Evolutionary conservation across 106 monocot genomes (phyloP).

Genomic region (Allium cepa): DNA sequence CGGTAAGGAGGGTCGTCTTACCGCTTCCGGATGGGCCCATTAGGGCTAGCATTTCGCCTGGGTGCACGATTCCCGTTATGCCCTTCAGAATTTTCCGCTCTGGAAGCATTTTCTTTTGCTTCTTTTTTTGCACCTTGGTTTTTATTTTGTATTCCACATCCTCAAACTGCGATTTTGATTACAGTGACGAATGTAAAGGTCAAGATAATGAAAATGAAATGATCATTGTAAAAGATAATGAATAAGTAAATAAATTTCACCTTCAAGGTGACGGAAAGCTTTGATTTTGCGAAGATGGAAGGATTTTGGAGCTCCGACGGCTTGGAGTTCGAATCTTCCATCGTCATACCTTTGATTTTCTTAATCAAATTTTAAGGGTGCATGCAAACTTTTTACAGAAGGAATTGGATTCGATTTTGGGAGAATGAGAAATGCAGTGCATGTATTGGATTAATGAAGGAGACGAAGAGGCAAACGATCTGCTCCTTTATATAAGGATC

Average conservation of each 20-base stretch:
- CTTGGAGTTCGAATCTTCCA: no score
- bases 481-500: no score
- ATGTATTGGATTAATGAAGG: no score
- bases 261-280: not conserved
- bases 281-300: constrained; percentile 7
- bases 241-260: not conserved
- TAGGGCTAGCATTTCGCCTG: constrained; percentile 6
- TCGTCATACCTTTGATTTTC: no score
- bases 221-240: not conserved
- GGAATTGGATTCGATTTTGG: no score
- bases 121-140: not conserved
- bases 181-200: not conserved
- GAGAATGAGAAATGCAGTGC: no score
- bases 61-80: not conserved
- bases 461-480: no score
- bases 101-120: not conserved
- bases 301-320: not conserved
- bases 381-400: no score
- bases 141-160: constrained; percentile 3
- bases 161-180: not conserved
- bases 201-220: not conserved
- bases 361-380: no score
- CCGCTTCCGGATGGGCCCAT: constrained; percentile 2
- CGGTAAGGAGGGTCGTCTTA: constrained; percentile 1
- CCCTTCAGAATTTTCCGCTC: not conserved